Evolutionary conservation across 2,329 filamentous ascomycete species (phyloP).

Genomic region (Apiospora hydei): DNA sequence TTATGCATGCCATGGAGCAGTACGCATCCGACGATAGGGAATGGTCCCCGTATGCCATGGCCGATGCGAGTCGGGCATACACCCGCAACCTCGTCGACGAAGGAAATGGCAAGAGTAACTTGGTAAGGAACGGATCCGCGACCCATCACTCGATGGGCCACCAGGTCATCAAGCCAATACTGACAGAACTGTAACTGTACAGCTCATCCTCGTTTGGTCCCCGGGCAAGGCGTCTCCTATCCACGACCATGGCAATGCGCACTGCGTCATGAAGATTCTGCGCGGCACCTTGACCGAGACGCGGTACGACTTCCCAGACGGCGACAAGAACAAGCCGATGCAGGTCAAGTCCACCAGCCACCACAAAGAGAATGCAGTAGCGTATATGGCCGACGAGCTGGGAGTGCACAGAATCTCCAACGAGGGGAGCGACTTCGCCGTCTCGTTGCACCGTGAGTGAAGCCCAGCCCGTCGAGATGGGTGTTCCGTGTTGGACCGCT

Average conservation of each 20-base stretch:
- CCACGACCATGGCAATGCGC: conserved; percentile 88
- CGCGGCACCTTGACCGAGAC: conserved; percentile 82
- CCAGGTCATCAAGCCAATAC: conserved; percentile 25
- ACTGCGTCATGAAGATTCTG: conserved; percentile 92
- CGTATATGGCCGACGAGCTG: conserved; percentile 91
- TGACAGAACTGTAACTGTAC: conserved; percentile 35
- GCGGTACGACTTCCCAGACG: conserved; percentile 75
- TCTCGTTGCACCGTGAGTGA: conserved; percentile 77
- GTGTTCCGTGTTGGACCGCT: conserved; percentile 28
- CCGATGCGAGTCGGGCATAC: conserved; percentile 74
- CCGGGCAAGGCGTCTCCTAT: conserved; percentile 84
- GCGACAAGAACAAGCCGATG: conserved; percentile 62
- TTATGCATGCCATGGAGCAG: conserved; percentile 75
- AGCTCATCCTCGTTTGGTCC: conserved; percentile 90
- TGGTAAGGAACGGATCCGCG: conserved; percentile 46
- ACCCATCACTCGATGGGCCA: conserved; percentile 18
- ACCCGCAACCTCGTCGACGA: conserved; percentile 90
- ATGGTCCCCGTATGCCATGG: conserved; percentile 79
- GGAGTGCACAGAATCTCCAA: conserved; percentile 87
- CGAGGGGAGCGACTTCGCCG: conserved; percentile 75
- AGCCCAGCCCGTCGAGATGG: not conserved
- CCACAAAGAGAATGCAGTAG: conserved; percentile 76
- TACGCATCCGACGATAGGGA: conserved; percentile 74
- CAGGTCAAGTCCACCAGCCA: conserved; percentile 70
- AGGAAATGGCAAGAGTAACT: conserved; percentile 74